A percentile compares a stretch with the other conserved stretches of the same genome.
These are phyloP conservation scores for Eurotiales sp. DNA, from an alignment of 2,329 filamentous ascomycete genomes.

Conservation along the genomic window DNA sequence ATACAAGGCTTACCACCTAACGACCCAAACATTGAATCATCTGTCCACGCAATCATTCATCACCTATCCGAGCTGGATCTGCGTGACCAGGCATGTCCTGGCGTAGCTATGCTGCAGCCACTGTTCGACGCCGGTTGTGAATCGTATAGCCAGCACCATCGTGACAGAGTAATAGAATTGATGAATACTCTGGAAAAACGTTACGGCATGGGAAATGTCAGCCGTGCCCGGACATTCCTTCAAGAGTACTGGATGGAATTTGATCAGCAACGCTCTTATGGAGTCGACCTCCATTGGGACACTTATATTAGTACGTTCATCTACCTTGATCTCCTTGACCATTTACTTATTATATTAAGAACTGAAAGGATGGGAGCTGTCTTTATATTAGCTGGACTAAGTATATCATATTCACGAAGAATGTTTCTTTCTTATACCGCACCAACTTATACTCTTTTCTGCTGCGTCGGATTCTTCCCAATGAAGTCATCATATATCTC, in stretches of 20 bases:
- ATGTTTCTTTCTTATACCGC: neutral
- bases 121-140: neutral
- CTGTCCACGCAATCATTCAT: neutral
- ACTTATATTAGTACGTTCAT: conserved; percentile 3
- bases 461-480: conserved; percentile 47
- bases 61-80: neutral
- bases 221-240: neutral
- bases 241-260: conserved; percentile 9
- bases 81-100: neutral
- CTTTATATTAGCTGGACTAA: neutral
- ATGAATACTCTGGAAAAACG: neutral
- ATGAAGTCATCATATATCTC: conserved; percentile 73
- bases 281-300: conserved; percentile 7
- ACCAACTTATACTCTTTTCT: too few relatives aligned
- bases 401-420: neutral
- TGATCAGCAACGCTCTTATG: conserved; percentile 3
- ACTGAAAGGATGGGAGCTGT: conserved; percentile 3
- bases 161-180: conserved; percentile 1
- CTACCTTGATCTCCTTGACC: neutral
- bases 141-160: neutral
- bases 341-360: neutral
- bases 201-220: conserved; percentile 6
- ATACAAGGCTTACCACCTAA: neutral
- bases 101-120: neutral
- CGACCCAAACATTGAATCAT: neutral